Percentiles rank a stretch among this genome's conserved stretches.
Evolutionary conservation across 1,284 basidiomycete genomes (phyloP).

Genomic region (Marasmius fiardii): DNA sequence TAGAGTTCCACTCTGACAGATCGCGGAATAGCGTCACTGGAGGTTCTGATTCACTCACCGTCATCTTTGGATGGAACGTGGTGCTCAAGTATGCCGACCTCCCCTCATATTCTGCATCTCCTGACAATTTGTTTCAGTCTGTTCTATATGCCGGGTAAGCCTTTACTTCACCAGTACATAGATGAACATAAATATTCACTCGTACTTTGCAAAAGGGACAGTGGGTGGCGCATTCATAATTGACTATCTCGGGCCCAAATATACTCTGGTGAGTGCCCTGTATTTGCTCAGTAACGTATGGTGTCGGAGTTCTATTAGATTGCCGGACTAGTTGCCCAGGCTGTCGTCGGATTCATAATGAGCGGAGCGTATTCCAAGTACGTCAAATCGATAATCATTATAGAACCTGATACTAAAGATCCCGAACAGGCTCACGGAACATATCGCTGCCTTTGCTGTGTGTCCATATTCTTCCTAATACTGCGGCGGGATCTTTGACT

Average conservation of each 20-base stretch:
- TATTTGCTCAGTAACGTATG: neutral
- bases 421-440: slow-evolving; percentile 44
- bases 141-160: no score
- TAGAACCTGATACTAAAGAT: neutral
- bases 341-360: slow-evolving; percentile 81
- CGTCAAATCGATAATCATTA: slow-evolving; percentile 14
- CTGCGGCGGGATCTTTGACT: neutral
- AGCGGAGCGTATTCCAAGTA: slow-evolving; percentile 68
- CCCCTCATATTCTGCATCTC: neutral
- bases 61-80: slow-evolving; percentile 75
- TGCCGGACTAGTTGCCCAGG: slow-evolving; percentile 64
- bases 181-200: neutral
- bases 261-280: slow-evolving; percentile 62
- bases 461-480: slow-evolving; percentile 17
- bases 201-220: slow-evolving; percentile 52
- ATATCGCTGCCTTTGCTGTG: slow-evolving; percentile 79
- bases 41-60: slow-evolving; percentile 40
- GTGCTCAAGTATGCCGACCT: slow-evolving; percentile 67
- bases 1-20: neutral
- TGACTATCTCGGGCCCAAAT: slow-evolving; percentile 72
- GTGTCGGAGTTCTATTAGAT: slow-evolving; percentile 40
- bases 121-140: no score
- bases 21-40: slow-evolving; percentile 53
- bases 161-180: no score
- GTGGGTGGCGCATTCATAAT: slow-evolving; percentile 77